Evolutionary conservation across 176 grass and related monocot species (phyloP).

Genomic region (Carex parvula): DNA sequence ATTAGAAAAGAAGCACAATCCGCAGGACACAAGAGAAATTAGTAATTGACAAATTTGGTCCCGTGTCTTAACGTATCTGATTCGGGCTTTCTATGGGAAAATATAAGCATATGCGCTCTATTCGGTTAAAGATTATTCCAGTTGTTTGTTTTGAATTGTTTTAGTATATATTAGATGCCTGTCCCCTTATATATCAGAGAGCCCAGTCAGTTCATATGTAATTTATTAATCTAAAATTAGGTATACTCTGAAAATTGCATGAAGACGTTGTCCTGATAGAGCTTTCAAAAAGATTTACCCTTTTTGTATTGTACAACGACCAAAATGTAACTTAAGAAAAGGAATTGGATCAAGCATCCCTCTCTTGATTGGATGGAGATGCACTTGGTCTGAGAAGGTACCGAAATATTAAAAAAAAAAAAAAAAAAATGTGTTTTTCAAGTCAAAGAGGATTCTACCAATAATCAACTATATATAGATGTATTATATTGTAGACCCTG

Average conservation of each 20-base stretch:
- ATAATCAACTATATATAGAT: neutral
- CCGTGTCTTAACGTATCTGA: neutral
- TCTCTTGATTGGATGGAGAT: conserved; percentile 37
- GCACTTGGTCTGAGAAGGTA: neutral
- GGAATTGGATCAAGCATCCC: conserved; percentile 57
- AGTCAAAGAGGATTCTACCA: conserved; percentile 13
- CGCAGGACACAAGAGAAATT: too few relatives aligned
- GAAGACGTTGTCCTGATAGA: neutral
- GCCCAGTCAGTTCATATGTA: neutral
- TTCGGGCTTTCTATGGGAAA: neutral
- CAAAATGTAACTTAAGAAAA: conserved; percentile 17
- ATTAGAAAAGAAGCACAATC: too few relatives aligned
- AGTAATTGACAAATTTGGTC: too few relatives aligned
- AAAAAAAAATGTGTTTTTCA: neutral
- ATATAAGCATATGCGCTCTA: neutral
- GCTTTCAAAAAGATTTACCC: neutral
- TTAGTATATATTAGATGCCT: neutral
- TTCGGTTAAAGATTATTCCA: neutral
- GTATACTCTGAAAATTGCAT: neutral
- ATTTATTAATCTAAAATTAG: neutral
- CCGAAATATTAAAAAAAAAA: neutral
- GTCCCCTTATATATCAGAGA: neutral
- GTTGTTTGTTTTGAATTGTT: neutral
- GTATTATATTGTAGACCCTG: conserved; percentile 19
- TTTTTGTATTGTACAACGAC: neutral